Base-by-base conservation (phyloP, 495 filamentous ascomycete genomes). In the Talaromyces proteolyticus region DNA sequence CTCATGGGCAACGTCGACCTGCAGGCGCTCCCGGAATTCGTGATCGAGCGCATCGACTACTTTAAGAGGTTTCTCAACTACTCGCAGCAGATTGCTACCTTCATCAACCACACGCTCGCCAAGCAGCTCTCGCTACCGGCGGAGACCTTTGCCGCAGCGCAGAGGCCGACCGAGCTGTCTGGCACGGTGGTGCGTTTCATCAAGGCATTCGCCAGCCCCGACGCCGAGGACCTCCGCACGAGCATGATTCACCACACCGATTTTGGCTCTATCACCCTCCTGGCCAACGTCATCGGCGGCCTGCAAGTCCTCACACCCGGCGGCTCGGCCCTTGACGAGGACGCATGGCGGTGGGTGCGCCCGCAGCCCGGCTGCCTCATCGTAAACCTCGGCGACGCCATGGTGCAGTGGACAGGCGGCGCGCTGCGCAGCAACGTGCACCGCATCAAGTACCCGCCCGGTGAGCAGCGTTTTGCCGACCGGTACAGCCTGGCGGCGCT, bases 351-450 rank as follows among this genome's bases (percentile, higher is more conserved):
- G n/a, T 72, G 58, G 50, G 55, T 71, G 11, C 52, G 53, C 36
- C 71, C 69, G 2, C 42, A 53, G 44, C 59, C 56, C 8, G 63
- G 61, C 8, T 60, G 58, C 51, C 62, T 60, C 3, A 62, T 74
- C 23, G 55, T 73, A 17, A 74, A 73, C 47, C 42, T 71, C 6
- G 71, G 69, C 7, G 71, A 74, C 46, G 60, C 67, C 0, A 53
- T 68, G 17, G 68, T 65, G 6, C 58, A 67, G 49, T 69, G 64
- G 57, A 69, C 65, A 3, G 63, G 58, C 24, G 69, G 66, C 6
- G 21, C 66, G 12, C 54, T 73, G 44, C 59, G 62, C 12, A 61
- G 53, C 34, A 56, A 51, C 2, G 44, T 68, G 47, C 71, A 74
- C 55, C 63, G 69, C 11, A 68, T 73, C 6, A 52, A 61, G 4